These are phyloP conservation scores for Fusarium sp. DNA, from an alignment of 2,329 filamentous ascomycete genomes.

Conservation along the genomic window DNA sequence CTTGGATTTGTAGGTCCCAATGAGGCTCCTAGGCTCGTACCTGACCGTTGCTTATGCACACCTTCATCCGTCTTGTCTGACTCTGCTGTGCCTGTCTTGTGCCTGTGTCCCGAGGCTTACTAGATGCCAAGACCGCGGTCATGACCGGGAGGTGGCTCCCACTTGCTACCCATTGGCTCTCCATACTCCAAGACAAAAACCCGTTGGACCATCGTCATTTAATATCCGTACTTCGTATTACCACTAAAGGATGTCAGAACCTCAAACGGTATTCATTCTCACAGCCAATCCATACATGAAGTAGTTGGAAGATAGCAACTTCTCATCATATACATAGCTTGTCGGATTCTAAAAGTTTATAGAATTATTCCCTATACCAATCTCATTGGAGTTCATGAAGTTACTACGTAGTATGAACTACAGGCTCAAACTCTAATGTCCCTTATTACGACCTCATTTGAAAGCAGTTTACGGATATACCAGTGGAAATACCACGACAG, in stretches of 20 bases:
- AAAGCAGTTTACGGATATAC: too few relatives aligned
- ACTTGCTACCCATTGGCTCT: conserved; percentile 28
- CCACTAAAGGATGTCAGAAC: neutral
- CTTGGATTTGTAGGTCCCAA: neutral
- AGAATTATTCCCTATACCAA: neutral
- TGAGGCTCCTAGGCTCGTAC: conserved; percentile 32
- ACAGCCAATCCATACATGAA: too few relatives aligned
- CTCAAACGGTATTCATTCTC: too few relatives aligned
- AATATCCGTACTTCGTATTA: conserved; percentile 35
- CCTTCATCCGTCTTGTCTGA: conserved; percentile 14
- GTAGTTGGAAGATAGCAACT: too few relatives aligned
- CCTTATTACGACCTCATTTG: neutral
- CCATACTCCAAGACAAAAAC: conserved; percentile 17
- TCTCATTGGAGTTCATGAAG: neutral
- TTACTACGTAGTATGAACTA: too few relatives aligned
- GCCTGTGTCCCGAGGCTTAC: conserved; percentile 39
- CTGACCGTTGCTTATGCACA: conserved; percentile 24
- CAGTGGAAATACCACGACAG: neutral
- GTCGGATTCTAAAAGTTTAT: too few relatives aligned
- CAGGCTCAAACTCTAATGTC: neutral
- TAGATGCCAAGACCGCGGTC: conserved; percentile 33
- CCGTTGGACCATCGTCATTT: conserved; percentile 28
- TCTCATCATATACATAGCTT: too few relatives aligned
- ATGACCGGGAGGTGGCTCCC: conserved; percentile 31
- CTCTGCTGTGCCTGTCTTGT: conserved; percentile 23